phyloP scores from a whole-genome alignment of 805 yeast species.

The Cyberlindnera maritima region DNA sequence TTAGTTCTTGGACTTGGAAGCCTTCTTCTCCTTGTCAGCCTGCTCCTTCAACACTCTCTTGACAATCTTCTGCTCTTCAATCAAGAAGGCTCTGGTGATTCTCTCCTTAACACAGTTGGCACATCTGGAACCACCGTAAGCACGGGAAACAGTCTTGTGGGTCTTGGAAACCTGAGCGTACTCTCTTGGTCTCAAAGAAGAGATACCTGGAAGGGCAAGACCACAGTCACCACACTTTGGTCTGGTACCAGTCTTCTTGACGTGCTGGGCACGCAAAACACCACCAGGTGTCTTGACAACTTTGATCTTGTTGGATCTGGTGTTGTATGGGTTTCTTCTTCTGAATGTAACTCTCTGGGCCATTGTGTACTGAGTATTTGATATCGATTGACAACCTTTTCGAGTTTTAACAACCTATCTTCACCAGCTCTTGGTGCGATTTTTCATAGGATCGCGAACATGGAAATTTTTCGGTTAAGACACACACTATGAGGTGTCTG shows the following conservation, averaged over 20 bases:
- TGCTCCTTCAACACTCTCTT: conserved; percentile 98
- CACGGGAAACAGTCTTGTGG: conserved; percentile 97
- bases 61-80: conserved; percentile 99
- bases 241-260: conserved; percentile 82
- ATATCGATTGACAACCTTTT: neutral
- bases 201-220: conserved; percentile 76
- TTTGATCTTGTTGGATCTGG: conserved; percentile 99
- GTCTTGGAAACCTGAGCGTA: conserved; percentile 94
- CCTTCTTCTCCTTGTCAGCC: conserved; percentile 58
- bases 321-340: conserved; percentile 99
- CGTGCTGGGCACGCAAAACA: conserved; percentile 95
- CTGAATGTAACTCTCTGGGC: conserved; percentile 99
- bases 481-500: conserved; percentile 15
- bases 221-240: conserved; percentile 87
- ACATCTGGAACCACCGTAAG: conserved; percentile 99
- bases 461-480: conserved; percentile 10
- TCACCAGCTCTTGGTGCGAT: neutral
- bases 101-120: conserved; percentile 99
- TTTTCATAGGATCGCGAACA: conserved; percentile 2
- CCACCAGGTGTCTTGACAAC: conserved; percentile 99
- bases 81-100: conserved; percentile 98
- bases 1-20: conserved; percentile 27
- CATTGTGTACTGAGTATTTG: conserved; percentile 44
- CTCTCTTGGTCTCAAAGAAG: conserved; percentile 97
- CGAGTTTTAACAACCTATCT: neutral